Percentiles rank a stretch among this genome's conserved stretches.
These are phyloP conservation scores for Globisporangium apiculatum DNA, from an alignment of 352 stramenopile species.

Conservation along the genomic window DNA sequence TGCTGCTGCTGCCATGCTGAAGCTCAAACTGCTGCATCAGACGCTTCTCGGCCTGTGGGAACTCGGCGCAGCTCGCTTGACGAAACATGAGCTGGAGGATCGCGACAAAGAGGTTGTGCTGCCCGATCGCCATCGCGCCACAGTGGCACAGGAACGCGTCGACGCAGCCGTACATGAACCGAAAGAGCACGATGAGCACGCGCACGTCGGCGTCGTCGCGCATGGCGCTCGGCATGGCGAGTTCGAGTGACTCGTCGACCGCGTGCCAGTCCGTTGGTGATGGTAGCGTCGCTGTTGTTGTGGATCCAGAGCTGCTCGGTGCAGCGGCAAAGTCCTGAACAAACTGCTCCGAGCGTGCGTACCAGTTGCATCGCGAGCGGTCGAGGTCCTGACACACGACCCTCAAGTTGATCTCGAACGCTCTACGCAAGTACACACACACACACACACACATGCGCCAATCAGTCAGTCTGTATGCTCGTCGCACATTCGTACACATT, in stretches of 20 bases:
- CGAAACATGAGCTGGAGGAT: slow-evolving; percentile 73
- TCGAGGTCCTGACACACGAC: slow-evolving; percentile 47
- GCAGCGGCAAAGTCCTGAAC: slow-evolving; percentile 22
- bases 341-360: slow-evolving; percentile 45
- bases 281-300: not conserved
- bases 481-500: not conserved
- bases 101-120: slow-evolving; percentile 65
- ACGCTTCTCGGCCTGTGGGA: slow-evolving; percentile 39
- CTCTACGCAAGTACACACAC: slow-evolving; percentile 19
- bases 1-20: not conserved
- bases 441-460: not conserved
- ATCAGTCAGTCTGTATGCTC: no score
- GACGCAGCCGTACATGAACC: slow-evolving; percentile 80
- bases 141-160: slow-evolving; percentile 72
- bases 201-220: slow-evolving; percentile 20
- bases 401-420: slow-evolving; percentile 68
- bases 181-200: slow-evolving; percentile 45
- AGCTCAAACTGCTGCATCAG: slow-evolving; percentile 13
- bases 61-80: slow-evolving; percentile 60
- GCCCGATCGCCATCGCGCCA: slow-evolving; percentile 67
- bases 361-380: slow-evolving; percentile 39
- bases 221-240: slow-evolving; percentile 1
- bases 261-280: slow-evolving; percentile 22
- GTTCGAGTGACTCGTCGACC: slow-evolving; percentile 38
- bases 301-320: not conserved